Evolutionary conservation across 768 basidiomycete species (phyloP).

Genomic region (Boletus huronensis): DNA sequence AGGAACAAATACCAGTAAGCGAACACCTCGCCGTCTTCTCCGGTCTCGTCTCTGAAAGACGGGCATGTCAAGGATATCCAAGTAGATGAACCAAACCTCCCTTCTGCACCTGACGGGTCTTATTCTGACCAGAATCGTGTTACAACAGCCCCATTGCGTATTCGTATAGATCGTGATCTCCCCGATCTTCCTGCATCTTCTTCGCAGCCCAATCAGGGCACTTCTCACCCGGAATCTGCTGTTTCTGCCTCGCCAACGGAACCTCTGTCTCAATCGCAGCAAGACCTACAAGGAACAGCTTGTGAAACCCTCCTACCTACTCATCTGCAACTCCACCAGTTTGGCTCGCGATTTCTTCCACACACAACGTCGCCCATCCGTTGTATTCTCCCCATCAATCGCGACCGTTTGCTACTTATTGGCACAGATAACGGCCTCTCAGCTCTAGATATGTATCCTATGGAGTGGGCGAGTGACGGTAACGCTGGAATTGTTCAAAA

Average conservation of each 20-base stretch:
- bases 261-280: conserved; percentile 28
- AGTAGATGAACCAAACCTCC: conserved; percentile 5
- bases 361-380: conserved; percentile 74
- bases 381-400: conserved; percentile 67
- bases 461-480: conserved; percentile 53
- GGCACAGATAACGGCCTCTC: conserved; percentile 80
- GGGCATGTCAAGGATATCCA: conserved; percentile 12
- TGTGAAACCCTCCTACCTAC: conserved; percentile 55
- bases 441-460: conserved; percentile 79
- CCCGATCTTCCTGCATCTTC: conserved; percentile 19
- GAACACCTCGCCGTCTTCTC: neutral
- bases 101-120: conserved; percentile 3
- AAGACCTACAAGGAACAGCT: conserved; percentile 37
- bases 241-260: conserved; percentile 21
- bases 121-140: conserved; percentile 9
- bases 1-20: conserved; percentile 15
- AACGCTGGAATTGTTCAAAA: conserved; percentile 41
- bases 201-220: conserved; percentile 4
- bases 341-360: conserved; percentile 83
- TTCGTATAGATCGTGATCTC: conserved; percentile 43
- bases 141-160: conserved; percentile 33
- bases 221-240: conserved; percentile 6
- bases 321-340: conserved; percentile 67
- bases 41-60: conserved; percentile 5
- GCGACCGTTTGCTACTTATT: conserved; percentile 65